Evolutionary conservation across 768 basidiomycete species (phyloP).

Genomic region (Leccinellum luteum): DNA sequence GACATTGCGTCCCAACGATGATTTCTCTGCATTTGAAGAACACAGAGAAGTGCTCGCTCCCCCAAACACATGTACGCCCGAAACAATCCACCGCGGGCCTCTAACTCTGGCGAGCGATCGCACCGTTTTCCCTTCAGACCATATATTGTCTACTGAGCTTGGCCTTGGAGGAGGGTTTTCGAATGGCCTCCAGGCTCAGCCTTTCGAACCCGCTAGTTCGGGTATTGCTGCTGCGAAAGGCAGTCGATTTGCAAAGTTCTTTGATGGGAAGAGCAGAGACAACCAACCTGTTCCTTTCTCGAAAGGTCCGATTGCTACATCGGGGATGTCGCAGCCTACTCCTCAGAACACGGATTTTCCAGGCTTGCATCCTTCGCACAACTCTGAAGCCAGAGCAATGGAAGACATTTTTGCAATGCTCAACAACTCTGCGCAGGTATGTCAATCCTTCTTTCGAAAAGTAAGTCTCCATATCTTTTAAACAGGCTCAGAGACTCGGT

Average conservation of each 20-base stretch:
- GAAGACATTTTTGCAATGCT: constrained; percentile 83
- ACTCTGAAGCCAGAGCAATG: constrained; percentile 58
- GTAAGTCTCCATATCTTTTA: constrained; percentile 7
- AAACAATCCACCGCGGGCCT: constrained; percentile 21
- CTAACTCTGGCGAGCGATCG: constrained; percentile 20
- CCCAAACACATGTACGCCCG: constrained; percentile 13
- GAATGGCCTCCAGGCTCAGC: constrained; percentile 11
- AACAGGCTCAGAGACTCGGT: constrained; percentile 29
- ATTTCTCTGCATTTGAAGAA: constrained; percentile 62
- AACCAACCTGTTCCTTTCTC: constrained; percentile 27
- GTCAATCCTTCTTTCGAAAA: not conserved
- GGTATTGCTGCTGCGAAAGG: constrained; percentile 61
- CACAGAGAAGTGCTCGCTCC: constrained; percentile 15
- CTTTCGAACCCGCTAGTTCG: constrained; percentile 35
- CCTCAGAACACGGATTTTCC: constrained; percentile 46
- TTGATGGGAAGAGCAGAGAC: constrained; percentile 68
- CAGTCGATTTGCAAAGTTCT: constrained; percentile 86
- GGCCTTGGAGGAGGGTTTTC: constrained; percentile 16
- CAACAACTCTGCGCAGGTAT: constrained; percentile 71
- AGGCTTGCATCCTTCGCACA: constrained; percentile 36
- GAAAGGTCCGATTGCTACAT: constrained; percentile 40
- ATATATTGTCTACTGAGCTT: constrained; percentile 16
- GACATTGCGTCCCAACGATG: constrained; percentile 16
- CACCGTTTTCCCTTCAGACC: constrained; percentile 21
- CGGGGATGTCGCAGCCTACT: constrained; percentile 46